Conservation (phyloP, 352 stramenopile genomes). For the Globisporangium middletonii region DNA sequence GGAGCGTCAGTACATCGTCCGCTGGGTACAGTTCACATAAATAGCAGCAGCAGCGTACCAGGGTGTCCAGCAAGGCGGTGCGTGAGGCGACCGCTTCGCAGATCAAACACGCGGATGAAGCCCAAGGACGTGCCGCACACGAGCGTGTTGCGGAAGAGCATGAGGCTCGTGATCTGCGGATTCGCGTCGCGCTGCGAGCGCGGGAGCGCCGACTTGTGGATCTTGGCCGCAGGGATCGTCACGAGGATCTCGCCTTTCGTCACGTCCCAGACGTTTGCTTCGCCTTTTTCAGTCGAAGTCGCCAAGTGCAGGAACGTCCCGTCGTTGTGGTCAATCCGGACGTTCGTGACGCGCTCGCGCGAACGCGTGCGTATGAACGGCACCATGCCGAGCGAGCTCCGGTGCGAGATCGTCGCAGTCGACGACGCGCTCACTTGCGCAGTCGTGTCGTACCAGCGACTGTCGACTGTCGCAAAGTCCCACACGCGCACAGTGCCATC, state of each 20-base stretch:
- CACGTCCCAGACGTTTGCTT: slow-evolving; percentile 85
- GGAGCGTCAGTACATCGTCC: background rate
- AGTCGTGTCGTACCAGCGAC: slow-evolving; percentile 35
- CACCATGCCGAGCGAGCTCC: slow-evolving; percentile 73
- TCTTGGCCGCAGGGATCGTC: slow-evolving; percentile 72
- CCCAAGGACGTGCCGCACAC: slow-evolving; percentile 83
- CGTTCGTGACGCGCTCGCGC: slow-evolving; percentile 71
- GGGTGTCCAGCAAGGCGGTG: slow-evolving; percentile 80
- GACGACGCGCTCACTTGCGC: slow-evolving; percentile 45
- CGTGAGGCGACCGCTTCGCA: slow-evolving; percentile 70
- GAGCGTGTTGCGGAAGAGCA: slow-evolving; percentile 84
- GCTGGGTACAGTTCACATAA: background rate
- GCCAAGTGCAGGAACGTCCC: slow-evolving; percentile 74
- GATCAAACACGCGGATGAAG: slow-evolving; percentile 84
- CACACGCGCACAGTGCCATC: slow-evolving; percentile 81
- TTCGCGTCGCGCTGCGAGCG: slow-evolving; percentile 52
- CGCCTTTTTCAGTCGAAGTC: slow-evolving; percentile 81
- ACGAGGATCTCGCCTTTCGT: slow-evolving; percentile 80
- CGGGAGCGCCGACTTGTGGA: slow-evolving; percentile 77
- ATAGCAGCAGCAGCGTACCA: slow-evolving; percentile 26
- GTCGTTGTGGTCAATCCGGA: slow-evolving; percentile 79
- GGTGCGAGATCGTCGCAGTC: slow-evolving; percentile 70
- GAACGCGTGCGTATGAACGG: slow-evolving; percentile 79
- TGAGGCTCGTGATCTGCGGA: slow-evolving; percentile 83
- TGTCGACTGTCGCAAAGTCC: slow-evolving; percentile 67